phyloP scores from a whole-genome alignment of 768 basidiomycete genomes.

The Tricholoma flavovirens region DNA sequence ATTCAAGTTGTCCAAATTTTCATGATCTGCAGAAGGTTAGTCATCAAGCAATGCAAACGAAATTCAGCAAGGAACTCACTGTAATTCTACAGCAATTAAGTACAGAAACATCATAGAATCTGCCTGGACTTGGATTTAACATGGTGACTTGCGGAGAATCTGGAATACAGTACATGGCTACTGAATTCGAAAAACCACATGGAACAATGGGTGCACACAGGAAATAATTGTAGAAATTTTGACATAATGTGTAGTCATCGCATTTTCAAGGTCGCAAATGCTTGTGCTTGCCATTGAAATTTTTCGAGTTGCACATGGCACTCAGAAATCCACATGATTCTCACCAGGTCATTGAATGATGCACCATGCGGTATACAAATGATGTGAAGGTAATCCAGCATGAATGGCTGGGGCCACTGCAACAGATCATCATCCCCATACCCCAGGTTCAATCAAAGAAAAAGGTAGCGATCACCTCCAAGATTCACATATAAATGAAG shows the following conservation, averaged over 20 bases:
- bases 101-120: not conserved
- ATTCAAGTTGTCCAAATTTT: not conserved
- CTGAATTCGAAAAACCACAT: no score
- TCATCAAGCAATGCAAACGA: not conserved
- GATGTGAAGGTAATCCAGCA: not conserved
- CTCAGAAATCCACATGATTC: not conserved
- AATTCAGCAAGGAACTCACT: not conserved
- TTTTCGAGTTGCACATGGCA: no score
- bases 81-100: not conserved
- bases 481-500: no score
- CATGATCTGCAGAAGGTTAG: not conserved
- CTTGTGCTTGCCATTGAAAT: no score
- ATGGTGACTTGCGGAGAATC: not conserved
- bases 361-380: not conserved
- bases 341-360: not conserved
- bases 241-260: no score
- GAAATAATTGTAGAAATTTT: no score
- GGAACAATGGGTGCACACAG: no score
- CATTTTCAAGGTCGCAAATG: no score
- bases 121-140: not conserved
- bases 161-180: not conserved
- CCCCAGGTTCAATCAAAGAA: no score
- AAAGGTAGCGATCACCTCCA: no score
- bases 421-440: not conserved
- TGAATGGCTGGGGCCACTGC: conserved; percentile 1